Percentiles rank a stretch among this genome's conserved stretches.
Conservation (phyloP, 768 basidiomycete genomes). For the Xerocomus spinulosus region DNA sequence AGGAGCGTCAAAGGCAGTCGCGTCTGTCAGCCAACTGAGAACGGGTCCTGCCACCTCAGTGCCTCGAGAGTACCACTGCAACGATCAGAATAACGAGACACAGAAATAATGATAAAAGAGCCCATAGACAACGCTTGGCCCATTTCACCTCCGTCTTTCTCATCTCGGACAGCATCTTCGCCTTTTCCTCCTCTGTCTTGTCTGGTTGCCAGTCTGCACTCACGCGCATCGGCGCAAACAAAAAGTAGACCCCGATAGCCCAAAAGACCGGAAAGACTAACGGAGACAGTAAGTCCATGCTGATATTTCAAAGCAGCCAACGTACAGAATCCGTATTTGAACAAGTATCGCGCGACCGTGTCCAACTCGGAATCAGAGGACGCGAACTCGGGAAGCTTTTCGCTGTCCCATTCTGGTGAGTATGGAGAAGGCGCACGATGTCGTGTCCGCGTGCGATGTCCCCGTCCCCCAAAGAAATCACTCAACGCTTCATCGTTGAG, state of each 20-base stretch:
- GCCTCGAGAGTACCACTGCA: slow-evolving; percentile 19
- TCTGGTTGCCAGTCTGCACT: slow-evolving; percentile 53
- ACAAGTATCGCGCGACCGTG: slow-evolving; percentile 57
- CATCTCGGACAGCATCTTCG: slow-evolving; percentile 43
- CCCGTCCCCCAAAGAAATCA: slow-evolving; percentile 31
- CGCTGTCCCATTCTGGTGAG: slow-evolving; percentile 36
- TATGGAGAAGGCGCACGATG: slow-evolving; percentile 39
- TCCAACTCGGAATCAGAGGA: slow-evolving; percentile 40
- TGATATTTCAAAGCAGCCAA: slow-evolving; percentile 1
- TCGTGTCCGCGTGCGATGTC: slow-evolving; percentile 22
- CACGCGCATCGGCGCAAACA: slow-evolving; percentile 47
- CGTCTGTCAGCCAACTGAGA: too few species aligned
- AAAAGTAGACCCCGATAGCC: slow-evolving; percentile 54
- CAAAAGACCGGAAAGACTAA: slow-evolving; percentile 62
- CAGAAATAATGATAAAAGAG: slow-evolving; percentile 43
- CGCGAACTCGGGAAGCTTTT: slow-evolving; percentile 25
- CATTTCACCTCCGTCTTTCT: slow-evolving; percentile 50
- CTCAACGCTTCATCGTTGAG: slow-evolving; percentile 27
- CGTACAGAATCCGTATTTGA: slow-evolving; percentile 62
- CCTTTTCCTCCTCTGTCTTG: slow-evolving; percentile 49
- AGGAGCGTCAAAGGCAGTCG: too few species aligned
- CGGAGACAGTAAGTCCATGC: neutral
- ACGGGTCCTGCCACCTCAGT: slow-evolving; percentile 18
- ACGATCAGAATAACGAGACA: slow-evolving; percentile 32
- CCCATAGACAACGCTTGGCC: slow-evolving; percentile 53